Conservation (phyloP, 345 rosid species). For the Garcia nutans region DNA sequence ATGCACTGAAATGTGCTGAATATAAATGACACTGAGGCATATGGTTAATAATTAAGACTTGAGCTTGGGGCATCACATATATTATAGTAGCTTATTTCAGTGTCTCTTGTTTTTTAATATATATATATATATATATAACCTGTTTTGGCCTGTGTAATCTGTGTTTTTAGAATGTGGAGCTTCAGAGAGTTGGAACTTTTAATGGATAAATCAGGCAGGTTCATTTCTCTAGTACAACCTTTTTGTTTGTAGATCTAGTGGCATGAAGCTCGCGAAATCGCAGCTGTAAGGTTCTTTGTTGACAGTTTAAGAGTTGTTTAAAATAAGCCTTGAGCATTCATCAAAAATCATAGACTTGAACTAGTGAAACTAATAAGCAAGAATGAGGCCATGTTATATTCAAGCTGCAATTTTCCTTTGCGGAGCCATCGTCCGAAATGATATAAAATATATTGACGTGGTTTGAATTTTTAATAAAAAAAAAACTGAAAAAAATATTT, state of each 20-base stretch:
- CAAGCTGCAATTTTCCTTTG: not conserved
- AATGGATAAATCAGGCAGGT: not conserved
- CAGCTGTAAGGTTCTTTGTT: too few species aligned
- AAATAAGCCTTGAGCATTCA: not conserved
- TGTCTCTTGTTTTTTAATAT: not conserved
- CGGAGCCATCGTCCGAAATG: not conserved
- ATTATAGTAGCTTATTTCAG: not conserved
- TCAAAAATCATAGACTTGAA: not conserved
- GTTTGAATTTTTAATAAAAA: too few species aligned
- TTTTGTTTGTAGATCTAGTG: too few species aligned
- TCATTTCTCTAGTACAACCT: not conserved
- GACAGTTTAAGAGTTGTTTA: too few species aligned
- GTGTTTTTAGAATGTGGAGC: constrained; percentile 8
- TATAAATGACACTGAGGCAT: not conserved
- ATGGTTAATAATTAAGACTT: not conserved
- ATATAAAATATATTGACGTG: too few species aligned
- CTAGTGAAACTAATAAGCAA: not conserved
- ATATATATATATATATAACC: too few species aligned
- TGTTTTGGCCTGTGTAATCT: constrained; percentile 12
- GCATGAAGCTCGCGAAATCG: not conserved
- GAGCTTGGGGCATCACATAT: not conserved
- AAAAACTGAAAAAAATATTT: too few species aligned
- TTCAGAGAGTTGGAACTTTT: not conserved
- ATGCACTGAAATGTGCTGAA: constrained; percentile 33
- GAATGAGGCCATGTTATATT: not conserved